Conservation (phyloP, 768 basidiomycete genomes). For the Kwoniella bestiolae region DNA sequence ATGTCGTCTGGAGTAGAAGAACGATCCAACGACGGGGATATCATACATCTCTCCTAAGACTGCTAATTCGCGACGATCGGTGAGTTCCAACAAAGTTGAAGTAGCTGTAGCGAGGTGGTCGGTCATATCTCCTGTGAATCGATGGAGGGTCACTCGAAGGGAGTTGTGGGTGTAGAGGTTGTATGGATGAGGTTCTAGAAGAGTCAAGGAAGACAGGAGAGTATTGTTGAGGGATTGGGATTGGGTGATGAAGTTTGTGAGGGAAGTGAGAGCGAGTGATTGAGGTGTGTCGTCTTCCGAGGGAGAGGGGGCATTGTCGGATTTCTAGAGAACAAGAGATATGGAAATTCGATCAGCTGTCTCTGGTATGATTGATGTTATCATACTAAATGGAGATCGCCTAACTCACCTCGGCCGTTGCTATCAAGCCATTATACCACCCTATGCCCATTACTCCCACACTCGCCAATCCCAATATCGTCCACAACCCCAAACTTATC, state of each 20-base stretch:
- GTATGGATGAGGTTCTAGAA: conserved; percentile 23
- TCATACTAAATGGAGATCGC: background rate
- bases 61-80: conserved; percentile 37
- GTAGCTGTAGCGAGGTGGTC: conserved; percentile 44
- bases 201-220: conserved; percentile 25
- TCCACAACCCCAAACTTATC: conserved; percentile 22
- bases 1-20: conserved; percentile 21
- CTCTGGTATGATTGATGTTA: too few relatives aligned
- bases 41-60: conserved; percentile 51
- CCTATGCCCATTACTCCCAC: background rate
- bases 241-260: conserved; percentile 26
- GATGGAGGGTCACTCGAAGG: conserved; percentile 42
- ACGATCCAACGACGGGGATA: conserved; percentile 36
- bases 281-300: background rate
- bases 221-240: conserved; percentile 29
- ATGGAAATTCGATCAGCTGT: too few relatives aligned
- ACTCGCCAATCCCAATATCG: background rate
- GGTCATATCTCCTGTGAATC: conserved; percentile 31
- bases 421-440: background rate
- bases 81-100: conserved; percentile 30
- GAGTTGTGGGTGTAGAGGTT: conserved; percentile 8
- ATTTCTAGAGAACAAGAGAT: background rate
- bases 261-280: conserved; percentile 6
- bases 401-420: conserved; percentile 4
- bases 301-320: background rate